Base-by-base conservation (phyloP, 164 flowering plant species). In the Litsea cubeba region DNA sequence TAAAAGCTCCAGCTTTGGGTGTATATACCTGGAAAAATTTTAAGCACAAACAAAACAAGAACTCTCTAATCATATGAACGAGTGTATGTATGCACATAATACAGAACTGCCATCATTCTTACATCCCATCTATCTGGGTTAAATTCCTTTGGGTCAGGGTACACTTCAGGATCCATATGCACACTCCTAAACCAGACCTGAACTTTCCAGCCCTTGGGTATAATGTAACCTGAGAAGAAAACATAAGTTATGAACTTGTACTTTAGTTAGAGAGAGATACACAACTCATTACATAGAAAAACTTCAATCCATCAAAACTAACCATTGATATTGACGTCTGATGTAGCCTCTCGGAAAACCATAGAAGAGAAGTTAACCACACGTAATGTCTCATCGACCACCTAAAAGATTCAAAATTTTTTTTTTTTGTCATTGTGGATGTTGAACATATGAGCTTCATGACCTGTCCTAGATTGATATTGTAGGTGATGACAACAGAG, bases 71-170 rank as follows among this genome's bases (percentile, higher is more conserved):
- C 69, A 66, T 5, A 30, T 14, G n/a, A 18, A 28, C 28, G 17
- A 18, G 46, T 18, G 25, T 23, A 22, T 35, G 40, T 23, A 22
- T 24, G 40, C 32, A 30, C 49, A 73, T 30, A 11, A 35, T 22
- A 24, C 3, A 50, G 5, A 35, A 4, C 12, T 12, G 62, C 7
- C 23, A 32, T 75, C 12, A 14, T 50, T 82, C 95, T 87, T 87
- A 95, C 99, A 77, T 91, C 96, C 99, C 99, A 93, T 90, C 98
- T 85, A 4, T 85, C 82, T 78, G 99, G 99, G 74, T 92, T 77
- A 49, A 90, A 93, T 54, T 86, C 75, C 69, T 72, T 84, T 2
- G 97, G 95, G 18, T 91, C 76, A 4, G 86, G 85, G 76, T 89
- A 91, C 30, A 81, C 85, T 78, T 90, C 87, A 18, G 93, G 84